These are phyloP conservation scores for Wickerhamomyces hampshirensis DNA, from an alignment of 805 yeast species.

Conservation along the genomic window DNA sequence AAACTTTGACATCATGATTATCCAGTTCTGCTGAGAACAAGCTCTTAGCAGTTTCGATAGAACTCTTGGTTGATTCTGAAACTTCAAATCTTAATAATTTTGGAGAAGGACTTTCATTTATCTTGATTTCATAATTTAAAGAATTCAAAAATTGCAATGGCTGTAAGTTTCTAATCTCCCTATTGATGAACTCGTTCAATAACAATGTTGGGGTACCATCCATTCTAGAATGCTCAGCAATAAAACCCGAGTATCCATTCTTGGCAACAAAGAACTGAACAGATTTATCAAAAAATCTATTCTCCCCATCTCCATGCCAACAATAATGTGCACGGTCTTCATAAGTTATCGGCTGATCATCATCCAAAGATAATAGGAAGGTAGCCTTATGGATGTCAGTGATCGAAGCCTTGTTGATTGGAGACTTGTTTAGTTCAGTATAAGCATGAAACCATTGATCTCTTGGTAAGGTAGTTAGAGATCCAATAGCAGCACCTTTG, in stretches of 20 bases:
- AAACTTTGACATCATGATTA: conserved; percentile 69
- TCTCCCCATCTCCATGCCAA: conserved; percentile 95
- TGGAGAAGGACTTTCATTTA: conserved; percentile 6
- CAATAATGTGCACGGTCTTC: conserved; percentile 79
- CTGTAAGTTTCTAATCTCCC: conserved; percentile 47
- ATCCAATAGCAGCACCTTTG: conserved; percentile 49
- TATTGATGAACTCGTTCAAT: conserved; percentile 70
- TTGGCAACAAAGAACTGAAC: conserved; percentile 75
- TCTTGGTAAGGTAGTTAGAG: conserved; percentile 78
- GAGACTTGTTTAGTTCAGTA: conserved; percentile 50
- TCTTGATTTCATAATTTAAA: conserved; percentile 10
- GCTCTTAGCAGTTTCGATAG: conserved; percentile 50
- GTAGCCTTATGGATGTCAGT: conserved; percentile 72
- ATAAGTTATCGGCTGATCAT: conserved; percentile 62
- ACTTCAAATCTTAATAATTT: conserved; percentile 52
- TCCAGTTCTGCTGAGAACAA: conserved; percentile 50
- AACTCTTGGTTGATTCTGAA: conserved; percentile 42
- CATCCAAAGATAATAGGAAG: conserved; percentile 78
- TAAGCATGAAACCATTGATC: conserved; percentile 72
- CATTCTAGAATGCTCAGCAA: conserved; percentile 97
- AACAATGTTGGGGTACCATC: conserved; percentile 95
- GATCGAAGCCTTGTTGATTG: conserved; percentile 56
- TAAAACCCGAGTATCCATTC: conserved; percentile 86
- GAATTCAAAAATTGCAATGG: conserved; percentile 23
- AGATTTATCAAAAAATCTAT: conserved; percentile 91